Base-by-base conservation (phyloP, 768 basidiomycete genomes). In the Crassisporium funariophilum region DNA sequence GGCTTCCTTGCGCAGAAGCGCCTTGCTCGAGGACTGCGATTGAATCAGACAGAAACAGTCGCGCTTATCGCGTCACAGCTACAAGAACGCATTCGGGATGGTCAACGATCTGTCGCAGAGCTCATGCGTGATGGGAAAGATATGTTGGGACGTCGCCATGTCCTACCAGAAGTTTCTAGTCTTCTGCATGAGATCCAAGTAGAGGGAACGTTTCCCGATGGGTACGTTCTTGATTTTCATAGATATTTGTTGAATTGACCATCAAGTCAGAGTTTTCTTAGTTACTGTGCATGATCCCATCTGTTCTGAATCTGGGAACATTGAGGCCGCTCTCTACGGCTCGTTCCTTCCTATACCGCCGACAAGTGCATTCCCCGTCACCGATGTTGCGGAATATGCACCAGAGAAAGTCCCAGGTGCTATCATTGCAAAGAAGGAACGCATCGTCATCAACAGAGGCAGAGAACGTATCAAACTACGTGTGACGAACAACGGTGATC, bases 271-370 rank as follows among this genome's bases (percentile, higher is more conserved):
- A 1, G 88, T 92, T 0, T 99, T 98, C 70, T 79, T 99, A n/a
- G 95, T 98, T 27, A 95, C 95, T 0, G 91, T 98, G 1, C 95
- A 98, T 60, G 88, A 95, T 57, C 95, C 97, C 15, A 86, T 99
- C 52, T 91, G 87, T 62, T 85, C 91, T 0, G 84, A 91, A 48
- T 67, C 78, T 31, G 92, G 93, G 0, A 71, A 95, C 59, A 70
- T 98, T 15, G 70, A 70, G 4, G 80, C 84, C n/a, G 95, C 95
- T 0, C 75, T 99, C n/a, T 92, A 93, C 52, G 93, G 94, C 8
- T 95, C 93, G 0, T 98, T 98, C 71, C 73, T 98, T 0, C 95
- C 95, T 3, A 63, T 87, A 2, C 95, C 95, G 0, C 63, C 78
- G 0, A 64, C 78, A 9, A 72, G 79, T 47, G 48, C 71, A 2